phyloP scores from a whole-genome alignment of 345 rosid genomes.

The Salix koriyanagi region DNA sequence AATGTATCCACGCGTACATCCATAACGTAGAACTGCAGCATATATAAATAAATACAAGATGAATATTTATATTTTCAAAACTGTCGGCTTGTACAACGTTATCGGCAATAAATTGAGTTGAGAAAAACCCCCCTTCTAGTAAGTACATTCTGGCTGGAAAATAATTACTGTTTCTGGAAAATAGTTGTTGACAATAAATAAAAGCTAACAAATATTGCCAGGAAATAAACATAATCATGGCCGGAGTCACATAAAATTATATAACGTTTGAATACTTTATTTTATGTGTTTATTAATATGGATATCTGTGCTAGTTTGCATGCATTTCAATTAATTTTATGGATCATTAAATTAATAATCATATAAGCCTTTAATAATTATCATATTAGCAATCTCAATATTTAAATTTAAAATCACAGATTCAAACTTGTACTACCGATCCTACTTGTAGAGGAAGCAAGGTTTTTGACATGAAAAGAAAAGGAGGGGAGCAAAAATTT shows the following conservation, averaged over 20 bases:
- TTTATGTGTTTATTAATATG: no score
- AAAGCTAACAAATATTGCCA: no score
- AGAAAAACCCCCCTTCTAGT: background rate
- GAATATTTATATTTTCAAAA: no score
- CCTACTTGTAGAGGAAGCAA: no score
- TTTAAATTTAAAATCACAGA: no score
- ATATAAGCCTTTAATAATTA: no score
- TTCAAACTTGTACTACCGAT: background rate
- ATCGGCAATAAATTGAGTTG: background rate
- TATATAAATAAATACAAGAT: no score
- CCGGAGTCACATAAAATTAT: no score
- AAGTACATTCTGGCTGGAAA: background rate
- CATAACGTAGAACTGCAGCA: background rate
- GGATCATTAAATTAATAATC: background rate
- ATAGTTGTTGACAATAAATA: no score
- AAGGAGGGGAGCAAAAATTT: background rate
- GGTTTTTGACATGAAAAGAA: background rate
- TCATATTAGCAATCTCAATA: fast-evolving
- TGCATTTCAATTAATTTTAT: fast-evolving
- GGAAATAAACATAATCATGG: background rate
- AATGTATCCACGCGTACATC: background rate
- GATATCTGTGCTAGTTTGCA: no score
- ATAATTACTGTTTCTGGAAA: background rate
- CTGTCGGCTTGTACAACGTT: background rate
- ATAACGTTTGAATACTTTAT: no score